A percentile compares a stretch with the other conserved stretches of the same genome.
phyloP scores from a whole-genome alignment of 106 monocot species.

The Vanilla planifolia region DNA sequence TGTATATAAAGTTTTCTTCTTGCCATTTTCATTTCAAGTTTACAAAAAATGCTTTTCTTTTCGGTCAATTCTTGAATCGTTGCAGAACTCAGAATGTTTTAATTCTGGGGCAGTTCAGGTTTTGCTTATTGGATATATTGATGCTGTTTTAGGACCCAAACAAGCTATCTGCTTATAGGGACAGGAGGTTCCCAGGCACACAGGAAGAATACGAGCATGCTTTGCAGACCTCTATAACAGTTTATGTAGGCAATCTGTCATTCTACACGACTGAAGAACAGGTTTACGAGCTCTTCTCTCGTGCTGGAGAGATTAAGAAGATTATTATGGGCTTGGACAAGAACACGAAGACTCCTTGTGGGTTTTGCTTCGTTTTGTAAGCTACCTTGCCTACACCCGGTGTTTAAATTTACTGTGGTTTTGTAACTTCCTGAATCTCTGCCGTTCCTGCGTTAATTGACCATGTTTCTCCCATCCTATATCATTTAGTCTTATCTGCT shows the following conservation, averaged over 20 bases:
- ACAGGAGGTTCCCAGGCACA: slow-evolving; percentile 76
- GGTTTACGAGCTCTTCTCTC: slow-evolving; percentile 90
- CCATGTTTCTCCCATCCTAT: too few species aligned
- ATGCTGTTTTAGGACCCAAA: slow-evolving; percentile 43
- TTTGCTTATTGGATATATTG: not conserved
- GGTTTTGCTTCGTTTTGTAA: slow-evolving; percentile 95
- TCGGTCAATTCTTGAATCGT: too few species aligned
- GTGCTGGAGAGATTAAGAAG: slow-evolving; percentile 98
- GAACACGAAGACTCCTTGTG: slow-evolving; percentile 93
- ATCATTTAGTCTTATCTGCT: too few species aligned
- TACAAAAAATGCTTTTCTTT: not conserved
- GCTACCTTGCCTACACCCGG: slow-evolving; percentile 5
- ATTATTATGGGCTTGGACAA: slow-evolving; percentile 98
- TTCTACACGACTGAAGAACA: slow-evolving; percentile 99
- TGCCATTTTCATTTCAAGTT: not conserved
- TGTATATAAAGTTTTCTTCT: not conserved
- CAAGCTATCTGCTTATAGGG: slow-evolving; percentile 87
- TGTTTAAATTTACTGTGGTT: too few species aligned
- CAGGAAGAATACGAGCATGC: slow-evolving; percentile 95
- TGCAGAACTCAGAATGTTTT: not conserved
- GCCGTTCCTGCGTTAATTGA: too few species aligned
- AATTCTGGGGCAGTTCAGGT: not conserved
- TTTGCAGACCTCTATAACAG: slow-evolving; percentile 58
- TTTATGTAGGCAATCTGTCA: slow-evolving; percentile 89
- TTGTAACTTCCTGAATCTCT: too few species aligned